Conservation (phyloP, 2,329 filamentous ascomycete genomes). For the Colletotrichum orchidophilum region DNA sequence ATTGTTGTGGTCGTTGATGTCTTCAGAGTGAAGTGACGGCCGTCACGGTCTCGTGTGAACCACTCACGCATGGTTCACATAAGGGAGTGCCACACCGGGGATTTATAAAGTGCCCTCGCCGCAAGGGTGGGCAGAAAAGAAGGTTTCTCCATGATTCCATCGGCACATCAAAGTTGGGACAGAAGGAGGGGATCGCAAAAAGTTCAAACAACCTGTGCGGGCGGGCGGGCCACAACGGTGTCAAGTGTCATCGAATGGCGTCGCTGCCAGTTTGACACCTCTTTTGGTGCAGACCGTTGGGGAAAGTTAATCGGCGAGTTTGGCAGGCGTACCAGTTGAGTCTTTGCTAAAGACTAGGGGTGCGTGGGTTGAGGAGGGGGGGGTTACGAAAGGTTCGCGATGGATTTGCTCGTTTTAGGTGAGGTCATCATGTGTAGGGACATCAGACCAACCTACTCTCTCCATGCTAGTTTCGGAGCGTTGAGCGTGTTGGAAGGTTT, state of each 20-base stretch:
- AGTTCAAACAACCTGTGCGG: background rate
- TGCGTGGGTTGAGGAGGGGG: background rate
- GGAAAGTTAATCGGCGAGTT: background rate
- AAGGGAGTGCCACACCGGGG: background rate
- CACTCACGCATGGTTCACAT: too few species aligned
- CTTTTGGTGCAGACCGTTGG: background rate
- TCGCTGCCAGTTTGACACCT: background rate
- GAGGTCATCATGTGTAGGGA: background rate
- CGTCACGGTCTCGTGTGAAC: background rate
- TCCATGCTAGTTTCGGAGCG: background rate
- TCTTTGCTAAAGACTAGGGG: background rate
- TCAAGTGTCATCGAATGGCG: background rate
- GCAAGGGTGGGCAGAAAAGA: background rate
- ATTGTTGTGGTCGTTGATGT: too few species aligned
- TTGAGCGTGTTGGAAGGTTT: background rate
- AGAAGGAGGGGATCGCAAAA: background rate
- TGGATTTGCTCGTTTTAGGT: background rate
- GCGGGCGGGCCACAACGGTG: background rate
- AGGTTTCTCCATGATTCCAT: background rate
- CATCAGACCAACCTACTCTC: background rate
- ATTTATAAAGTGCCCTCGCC: background rate
- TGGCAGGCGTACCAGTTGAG: accelerated
- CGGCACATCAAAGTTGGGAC: background rate
- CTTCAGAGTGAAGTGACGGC: background rate
- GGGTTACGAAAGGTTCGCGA: background rate